Evolutionary conservation across 495 filamentous ascomycete genomes (phyloP), one percentile per base, ranked within the genome.

Genomic region (Penicillium manginii): DNA sequence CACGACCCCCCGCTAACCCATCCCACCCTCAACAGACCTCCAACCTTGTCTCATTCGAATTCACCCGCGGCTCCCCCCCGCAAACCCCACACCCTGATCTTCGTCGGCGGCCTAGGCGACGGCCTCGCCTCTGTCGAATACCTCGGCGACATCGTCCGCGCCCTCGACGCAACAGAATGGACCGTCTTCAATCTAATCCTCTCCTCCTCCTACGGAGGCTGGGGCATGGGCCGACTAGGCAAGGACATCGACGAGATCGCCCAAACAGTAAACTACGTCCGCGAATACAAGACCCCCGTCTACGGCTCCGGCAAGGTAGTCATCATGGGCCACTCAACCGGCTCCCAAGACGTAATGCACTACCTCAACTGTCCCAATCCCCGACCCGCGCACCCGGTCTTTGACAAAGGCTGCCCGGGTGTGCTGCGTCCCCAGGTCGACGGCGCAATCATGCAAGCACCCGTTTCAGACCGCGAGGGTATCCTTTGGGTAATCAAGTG

Each of bases 311-410:
- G 67, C 21, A 72, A 66, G 42, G 61, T 74, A 11, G 69, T 69
- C 8, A 52, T 73, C 11, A 73, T 98, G 82, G 93, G 93, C 17
- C 91, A 96, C 61, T 92, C 88, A 14, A 90, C 87, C 0, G 93
- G 93, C 0, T 90, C 88, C 55, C 93, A 96, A 76, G 91, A 93
- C 65, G 85, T 89, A 43, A 80, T 97, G 78, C 84, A 90, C 55
- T 96, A 93, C 63, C 71, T 89, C 17, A 69, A 67, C 33, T 64
- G 65, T 26, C 67, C 67, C 7, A 74, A 73, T 29, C 75, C 75
- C 1, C 71, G 74, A 60, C 64, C 50, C 11, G 57, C 57, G 51
- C 62, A 70, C 15, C 72, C 72, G 0, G 55, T 66, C 7, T 73
- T 78, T 33, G 75, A 78, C 37, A 52, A 61, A 1, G 48, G 61